Conservation (phyloP, 1,284 basidiomycete genomes). For the Bondarzewia mesenterica region DNA sequence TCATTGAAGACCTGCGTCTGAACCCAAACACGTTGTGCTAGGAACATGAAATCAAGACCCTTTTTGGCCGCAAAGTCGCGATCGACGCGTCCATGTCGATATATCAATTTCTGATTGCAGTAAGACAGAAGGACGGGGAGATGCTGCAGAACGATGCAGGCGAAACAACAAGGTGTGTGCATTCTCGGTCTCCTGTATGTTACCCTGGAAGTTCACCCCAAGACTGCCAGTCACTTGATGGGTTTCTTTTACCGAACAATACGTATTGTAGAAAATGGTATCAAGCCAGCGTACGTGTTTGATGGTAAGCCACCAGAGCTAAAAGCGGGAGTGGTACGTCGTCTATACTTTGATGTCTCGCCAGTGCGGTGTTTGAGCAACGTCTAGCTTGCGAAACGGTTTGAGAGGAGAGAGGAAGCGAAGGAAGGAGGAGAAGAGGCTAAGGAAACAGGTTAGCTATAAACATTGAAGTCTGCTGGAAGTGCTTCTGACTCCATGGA, state of each 20-base stretch:
- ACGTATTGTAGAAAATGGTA: conserved; percentile 97
- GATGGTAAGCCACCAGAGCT: conserved; percentile 98
- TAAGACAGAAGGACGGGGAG: conserved; percentile 93
- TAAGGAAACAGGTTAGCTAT: conserved; percentile 72
- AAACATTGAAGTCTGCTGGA: neutral
- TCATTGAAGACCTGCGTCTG: neutral
- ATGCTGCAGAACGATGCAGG: conserved; percentile 95
- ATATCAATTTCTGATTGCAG: conserved; percentile 96
- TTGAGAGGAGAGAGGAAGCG: conserved; percentile 86
- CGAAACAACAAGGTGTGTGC: conserved; percentile 77
- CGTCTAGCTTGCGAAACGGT: conserved; percentile 81
- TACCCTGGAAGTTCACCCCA: neutral
- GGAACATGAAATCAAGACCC: conserved; percentile 94
- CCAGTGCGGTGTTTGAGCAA: neutral
- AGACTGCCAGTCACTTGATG: conserved; percentile 75
- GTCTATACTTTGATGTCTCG: neutral
- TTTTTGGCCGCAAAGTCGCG: conserved; percentile 97
- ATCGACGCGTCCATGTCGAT: conserved; percentile 97
- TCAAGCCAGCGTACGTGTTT: conserved; percentile 98
- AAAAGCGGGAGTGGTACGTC: conserved; percentile 89
- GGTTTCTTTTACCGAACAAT: conserved; percentile 98
- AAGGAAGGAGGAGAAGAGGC: conserved; percentile 94
- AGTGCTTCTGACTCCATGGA: neutral
- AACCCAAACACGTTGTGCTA: conserved; percentile 15
- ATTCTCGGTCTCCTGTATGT: neutral